phyloP scores from a whole-genome alignment of 1,284 basidiomycete genomes.

The Veloboletus limbatus region DNA sequence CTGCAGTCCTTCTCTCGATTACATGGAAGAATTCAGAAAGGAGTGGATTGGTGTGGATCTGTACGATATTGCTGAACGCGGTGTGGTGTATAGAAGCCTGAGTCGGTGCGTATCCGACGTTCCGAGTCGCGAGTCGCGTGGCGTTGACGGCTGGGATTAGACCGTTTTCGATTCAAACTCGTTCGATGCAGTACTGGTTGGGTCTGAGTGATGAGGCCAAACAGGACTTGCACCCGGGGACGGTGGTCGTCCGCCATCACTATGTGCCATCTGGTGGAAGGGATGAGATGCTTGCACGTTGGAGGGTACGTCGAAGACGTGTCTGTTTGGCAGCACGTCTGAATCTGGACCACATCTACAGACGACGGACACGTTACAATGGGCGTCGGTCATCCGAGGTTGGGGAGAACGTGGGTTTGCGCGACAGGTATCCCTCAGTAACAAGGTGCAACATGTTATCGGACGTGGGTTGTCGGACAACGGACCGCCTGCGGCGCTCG shows the following conservation, averaged over 20 bases:
- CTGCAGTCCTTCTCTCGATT: slow-evolving; percentile 10
- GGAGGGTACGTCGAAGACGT: slow-evolving; percentile 13
- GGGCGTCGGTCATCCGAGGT: slow-evolving; percentile 1
- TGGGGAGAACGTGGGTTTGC: slow-evolving; percentile 5
- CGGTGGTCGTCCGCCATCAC: not conserved
- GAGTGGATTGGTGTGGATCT: not conserved
- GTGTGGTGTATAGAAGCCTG: not conserved
- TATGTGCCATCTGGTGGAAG: not conserved
- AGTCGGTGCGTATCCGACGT: slow-evolving; percentile 14
- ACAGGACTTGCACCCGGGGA: not conserved
- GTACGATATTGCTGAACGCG: slow-evolving; percentile 7
- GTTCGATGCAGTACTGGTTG: not conserved
- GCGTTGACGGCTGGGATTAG: slow-evolving; percentile 9
- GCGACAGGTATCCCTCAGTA: not conserved
- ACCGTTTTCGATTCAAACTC: not conserved
- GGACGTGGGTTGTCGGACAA: not conserved
- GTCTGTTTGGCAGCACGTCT: not conserved
- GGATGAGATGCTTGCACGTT: not conserved
- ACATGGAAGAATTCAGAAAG: slow-evolving; percentile 2
- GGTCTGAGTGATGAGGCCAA: not conserved
- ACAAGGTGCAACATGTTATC: slow-evolving; percentile 6
- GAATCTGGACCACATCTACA: not conserved
- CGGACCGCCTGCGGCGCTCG: not conserved
- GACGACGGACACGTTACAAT: not conserved
- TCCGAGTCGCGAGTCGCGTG: too few species aligned